Evolutionary conservation across 495 filamentous ascomycete species (phyloP).

Genomic region (Aspergillus affinis): DNA sequence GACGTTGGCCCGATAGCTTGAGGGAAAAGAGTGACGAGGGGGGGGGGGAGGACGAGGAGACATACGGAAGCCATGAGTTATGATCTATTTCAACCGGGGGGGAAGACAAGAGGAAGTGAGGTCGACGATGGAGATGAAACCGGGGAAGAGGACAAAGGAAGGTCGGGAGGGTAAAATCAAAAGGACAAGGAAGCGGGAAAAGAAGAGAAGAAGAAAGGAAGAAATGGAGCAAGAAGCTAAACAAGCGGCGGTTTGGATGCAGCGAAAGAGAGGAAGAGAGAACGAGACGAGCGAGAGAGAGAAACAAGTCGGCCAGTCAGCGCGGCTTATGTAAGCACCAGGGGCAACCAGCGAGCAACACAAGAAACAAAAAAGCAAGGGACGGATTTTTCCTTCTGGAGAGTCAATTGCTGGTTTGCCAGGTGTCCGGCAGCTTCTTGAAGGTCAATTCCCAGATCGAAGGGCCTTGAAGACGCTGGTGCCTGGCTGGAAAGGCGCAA

Average conservation of each 20-base stretch:
- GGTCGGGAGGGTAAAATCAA: constrained; percentile 20
- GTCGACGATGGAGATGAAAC: constrained; percentile 19
- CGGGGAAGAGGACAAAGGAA: constrained; percentile 23
- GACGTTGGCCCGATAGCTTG: constrained; percentile 24
- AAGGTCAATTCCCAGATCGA: background rate
- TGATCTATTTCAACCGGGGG: constrained; percentile 10
- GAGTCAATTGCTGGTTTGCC: background rate
- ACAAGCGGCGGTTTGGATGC: constrained; percentile 12
- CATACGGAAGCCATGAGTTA: constrained; percentile 56
- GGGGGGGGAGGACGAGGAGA: constrained; percentile 24
- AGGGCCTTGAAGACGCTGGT: background rate
- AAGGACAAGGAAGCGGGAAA: constrained; percentile 23
- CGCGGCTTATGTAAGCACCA: constrained; percentile 13
- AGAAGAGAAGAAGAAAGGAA: constrained; percentile 21
- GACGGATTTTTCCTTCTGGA: background rate
- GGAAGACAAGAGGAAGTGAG: background rate
- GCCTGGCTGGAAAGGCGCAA: background rate
- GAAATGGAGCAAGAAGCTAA: constrained; percentile 21
- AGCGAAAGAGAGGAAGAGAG: constrained; percentile 17
- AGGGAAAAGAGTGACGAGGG: constrained; percentile 12
- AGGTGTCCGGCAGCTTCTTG: no score
- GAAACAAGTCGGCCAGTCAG: constrained; percentile 13
- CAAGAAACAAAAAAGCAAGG: background rate
- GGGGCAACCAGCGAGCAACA: background rate
- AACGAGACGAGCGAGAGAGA: constrained; percentile 5